phyloP scores from a whole-genome alignment of 768 basidiomycete genomes.

The Pulveroboletus ravenelii region DNA sequence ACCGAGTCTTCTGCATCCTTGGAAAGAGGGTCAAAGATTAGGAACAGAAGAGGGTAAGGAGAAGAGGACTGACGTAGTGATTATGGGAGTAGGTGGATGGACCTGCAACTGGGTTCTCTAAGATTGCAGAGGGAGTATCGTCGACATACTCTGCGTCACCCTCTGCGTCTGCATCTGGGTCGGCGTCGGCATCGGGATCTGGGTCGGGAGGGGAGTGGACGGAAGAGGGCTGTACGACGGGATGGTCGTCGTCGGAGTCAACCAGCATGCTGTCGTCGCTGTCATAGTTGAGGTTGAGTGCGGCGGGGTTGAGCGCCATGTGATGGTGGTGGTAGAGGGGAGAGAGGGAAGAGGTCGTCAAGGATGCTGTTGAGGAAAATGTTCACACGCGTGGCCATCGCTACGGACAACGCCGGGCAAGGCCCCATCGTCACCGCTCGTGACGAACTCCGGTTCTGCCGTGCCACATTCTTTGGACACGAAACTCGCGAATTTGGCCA shows the following conservation, averaged over 20 bases:
- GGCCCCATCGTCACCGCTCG: slow-evolving; percentile 41
- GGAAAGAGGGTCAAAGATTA: background rate
- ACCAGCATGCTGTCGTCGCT: slow-evolving; percentile 63
- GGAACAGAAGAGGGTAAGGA: slow-evolving; percentile 2
- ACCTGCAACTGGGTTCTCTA: slow-evolving; percentile 35
- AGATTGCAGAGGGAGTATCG: slow-evolving; percentile 33
- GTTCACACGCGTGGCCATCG: slow-evolving; percentile 40
- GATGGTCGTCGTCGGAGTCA: slow-evolving; percentile 52
- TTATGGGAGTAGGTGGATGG: slow-evolving; percentile 46
- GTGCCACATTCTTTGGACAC: slow-evolving; percentile 32
- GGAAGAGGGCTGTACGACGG: slow-evolving; percentile 14
- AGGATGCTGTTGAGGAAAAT: slow-evolving; percentile 39
- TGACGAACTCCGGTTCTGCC: slow-evolving; percentile 36
- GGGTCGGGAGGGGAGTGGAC: slow-evolving; percentile 20
- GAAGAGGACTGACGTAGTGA: slow-evolving; percentile 50
- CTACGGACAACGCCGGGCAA: slow-evolving; percentile 41
- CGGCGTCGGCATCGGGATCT: slow-evolving; percentile 56
- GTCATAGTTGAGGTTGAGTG: slow-evolving; percentile 52
- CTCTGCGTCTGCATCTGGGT: slow-evolving; percentile 39
- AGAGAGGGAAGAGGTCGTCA: slow-evolving; percentile 36
- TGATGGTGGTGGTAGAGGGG: slow-evolving; percentile 33
- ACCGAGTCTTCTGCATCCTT: slow-evolving; percentile 34
- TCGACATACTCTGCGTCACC: slow-evolving; percentile 40
- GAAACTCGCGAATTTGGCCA: slow-evolving; percentile 15
- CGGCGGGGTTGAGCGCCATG: slow-evolving; percentile 37